These are phyloP conservation scores for Exophiala bonariae DNA, from an alignment of 2,329 filamentous ascomycete species.

Conservation along the genomic window DNA sequence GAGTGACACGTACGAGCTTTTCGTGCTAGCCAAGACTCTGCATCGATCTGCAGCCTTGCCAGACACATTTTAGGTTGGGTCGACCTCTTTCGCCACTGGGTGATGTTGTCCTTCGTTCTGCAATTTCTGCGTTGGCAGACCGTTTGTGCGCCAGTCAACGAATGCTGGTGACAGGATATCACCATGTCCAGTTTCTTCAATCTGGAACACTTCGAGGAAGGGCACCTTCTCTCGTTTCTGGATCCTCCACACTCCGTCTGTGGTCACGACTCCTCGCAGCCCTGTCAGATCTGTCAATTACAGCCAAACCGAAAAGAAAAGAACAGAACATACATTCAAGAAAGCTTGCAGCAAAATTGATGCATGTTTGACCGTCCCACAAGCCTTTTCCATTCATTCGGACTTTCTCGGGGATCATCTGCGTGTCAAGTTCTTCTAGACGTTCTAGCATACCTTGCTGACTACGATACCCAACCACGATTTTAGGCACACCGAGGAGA, in stretches of 20 bases:
- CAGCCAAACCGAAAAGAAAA: background rate
- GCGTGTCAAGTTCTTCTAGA: constrained; percentile 78
- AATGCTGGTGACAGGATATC: constrained; percentile 76
- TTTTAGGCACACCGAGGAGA: constrained; percentile 84
- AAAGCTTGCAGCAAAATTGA: constrained; percentile 81
- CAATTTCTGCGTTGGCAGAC: too few relatives aligned
- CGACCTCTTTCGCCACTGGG: too few relatives aligned
- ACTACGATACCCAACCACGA: constrained; percentile 85
- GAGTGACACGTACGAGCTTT: too few relatives aligned
- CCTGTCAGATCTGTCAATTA: constrained; percentile 45
- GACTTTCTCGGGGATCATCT: constrained; percentile 73
- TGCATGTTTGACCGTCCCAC: constrained; percentile 93
- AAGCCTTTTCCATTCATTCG: constrained; percentile 63
- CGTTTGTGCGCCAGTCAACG: constrained; percentile 63
- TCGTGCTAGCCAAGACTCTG: too few relatives aligned
- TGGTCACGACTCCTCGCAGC: constrained; percentile 58
- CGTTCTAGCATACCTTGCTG: constrained; percentile 69
- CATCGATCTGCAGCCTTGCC: too few relatives aligned
- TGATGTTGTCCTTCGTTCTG: too few relatives aligned
- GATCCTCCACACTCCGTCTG: constrained; percentile 81
- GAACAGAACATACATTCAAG: constrained; percentile 64
- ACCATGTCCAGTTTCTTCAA: constrained; percentile 74
- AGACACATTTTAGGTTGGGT: too few relatives aligned
- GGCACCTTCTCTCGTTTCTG: constrained; percentile 62
- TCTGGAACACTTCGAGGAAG: constrained; percentile 70